These are phyloP conservation scores for Mucor circinelloides DNA, from an alignment of 371 early-diverging fungal species.

Conservation along the genomic window DNA sequence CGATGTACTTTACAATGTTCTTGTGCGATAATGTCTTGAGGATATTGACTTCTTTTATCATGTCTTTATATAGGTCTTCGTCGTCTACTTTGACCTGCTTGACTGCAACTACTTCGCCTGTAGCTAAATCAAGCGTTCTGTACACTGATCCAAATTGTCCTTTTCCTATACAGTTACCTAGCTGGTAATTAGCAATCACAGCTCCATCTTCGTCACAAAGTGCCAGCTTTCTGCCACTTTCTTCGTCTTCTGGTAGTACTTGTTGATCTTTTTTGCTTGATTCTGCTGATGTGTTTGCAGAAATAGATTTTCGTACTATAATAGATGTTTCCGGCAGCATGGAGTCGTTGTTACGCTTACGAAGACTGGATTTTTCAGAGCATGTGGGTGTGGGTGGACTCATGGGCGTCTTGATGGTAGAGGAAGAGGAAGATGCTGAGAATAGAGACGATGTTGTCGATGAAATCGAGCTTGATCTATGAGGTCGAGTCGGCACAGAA, in stretches of 20 bases:
- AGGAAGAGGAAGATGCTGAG: slow-evolving; percentile 4
- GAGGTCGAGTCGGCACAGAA: background rate
- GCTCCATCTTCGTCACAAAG: slow-evolving; percentile 53
- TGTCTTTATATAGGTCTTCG: slow-evolving; percentile 60
- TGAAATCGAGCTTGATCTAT: slow-evolving; percentile 12
- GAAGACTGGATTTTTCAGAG: background rate
- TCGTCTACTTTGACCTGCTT: slow-evolving; percentile 81
- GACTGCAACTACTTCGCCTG: slow-evolving; percentile 88
- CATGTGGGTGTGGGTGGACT: slow-evolving; percentile 1
- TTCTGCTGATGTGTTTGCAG: background rate
- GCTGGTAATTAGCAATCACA: slow-evolving; percentile 60
- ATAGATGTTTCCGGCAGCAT: background rate
- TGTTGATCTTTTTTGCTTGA: background rate
- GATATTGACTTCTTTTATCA: slow-evolving; percentile 71
- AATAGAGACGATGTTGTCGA: slow-evolving; percentile 8
- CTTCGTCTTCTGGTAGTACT: background rate
- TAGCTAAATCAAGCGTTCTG: slow-evolving; percentile 80
- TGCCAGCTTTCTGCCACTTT: background rate
- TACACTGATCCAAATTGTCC: slow-evolving; percentile 93
- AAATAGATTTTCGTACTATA: background rate
- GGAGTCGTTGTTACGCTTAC: background rate
- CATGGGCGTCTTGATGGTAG: slow-evolving; percentile 1
- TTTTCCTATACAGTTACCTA: slow-evolving; percentile 90
- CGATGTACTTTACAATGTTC: slow-evolving; percentile 87
- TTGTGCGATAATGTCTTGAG: slow-evolving; percentile 75